Evolutionary conservation across 129 eudicot genomes (phyloP), one percentile per base, ranked within the genome.

Genomic region (Erigeron canadensis): DNA sequence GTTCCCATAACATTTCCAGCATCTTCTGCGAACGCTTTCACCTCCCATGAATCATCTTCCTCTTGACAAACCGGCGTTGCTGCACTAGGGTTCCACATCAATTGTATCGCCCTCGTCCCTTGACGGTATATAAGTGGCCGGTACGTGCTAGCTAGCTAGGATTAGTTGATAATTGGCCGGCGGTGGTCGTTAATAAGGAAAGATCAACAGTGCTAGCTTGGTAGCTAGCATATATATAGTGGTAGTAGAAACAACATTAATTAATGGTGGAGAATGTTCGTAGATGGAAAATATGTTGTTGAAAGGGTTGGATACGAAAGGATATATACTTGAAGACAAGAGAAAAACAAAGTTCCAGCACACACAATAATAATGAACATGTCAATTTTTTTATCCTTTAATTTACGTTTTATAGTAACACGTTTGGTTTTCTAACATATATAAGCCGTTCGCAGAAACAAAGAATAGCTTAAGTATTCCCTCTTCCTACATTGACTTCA

Each of bases 41-140:
- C 74, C 63, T 69, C 74, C 74, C 74, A 53, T 17, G 74, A 69
- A 69, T 69, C 74, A 53, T 53, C 74, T 51, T 69, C 74, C 12
- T 69, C 74, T 5, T 69, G 63, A 37, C 48, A 13, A 12, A 16
- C 21, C 2, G 39, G 9, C 37, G 39, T 9, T 16, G 10, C 42
- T 51, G 48, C 22, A 69, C 53, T 53, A 38, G 51, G 63, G 48
- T 53, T 69, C 74, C 74, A 69, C 74, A 69, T 69, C 74, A 10
- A 69, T 63, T 16, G 50, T 2, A 28, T 28, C 34, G 34, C 34
- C 0, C 34, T 3, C 34, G n/a, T 3, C 34, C 34, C 34, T 28
- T 28, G 34, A 28, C n/a, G n/a, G n/a, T n/a, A n/a, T n/a, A n/a
- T n/a, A n/a, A n/a, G n/a, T n/a, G n/a, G n/a, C n/a, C n/a, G n/a